These are phyloP conservation scores for Brassica carinata DNA, from an alignment of 345 rosid species.

Conservation along the genomic window DNA sequence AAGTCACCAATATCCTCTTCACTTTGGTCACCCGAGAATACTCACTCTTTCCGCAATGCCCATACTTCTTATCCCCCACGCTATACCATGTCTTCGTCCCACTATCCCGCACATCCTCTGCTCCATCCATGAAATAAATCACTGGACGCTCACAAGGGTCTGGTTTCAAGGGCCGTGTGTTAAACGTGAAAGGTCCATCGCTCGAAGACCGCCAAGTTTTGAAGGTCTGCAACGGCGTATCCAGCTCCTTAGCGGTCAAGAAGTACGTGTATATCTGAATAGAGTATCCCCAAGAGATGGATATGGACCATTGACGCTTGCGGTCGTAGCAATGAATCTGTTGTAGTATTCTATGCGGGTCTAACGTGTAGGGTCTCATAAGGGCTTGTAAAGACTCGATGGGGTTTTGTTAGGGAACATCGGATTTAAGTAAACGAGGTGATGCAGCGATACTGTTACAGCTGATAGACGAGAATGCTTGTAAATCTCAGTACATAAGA, in stretches of 20 bases:
- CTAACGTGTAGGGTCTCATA: constrained; percentile 48
- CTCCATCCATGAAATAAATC: constrained; percentile 58
- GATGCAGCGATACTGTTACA: constrained; percentile 72
- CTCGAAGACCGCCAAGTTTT: constrained; percentile 70
- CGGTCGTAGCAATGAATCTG: constrained; percentile 62
- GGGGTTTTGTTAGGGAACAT: constrained; percentile 56
- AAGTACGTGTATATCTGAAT: constrained; percentile 60
- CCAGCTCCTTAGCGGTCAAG: constrained; percentile 47
- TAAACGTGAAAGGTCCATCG: constrained; percentile 74
- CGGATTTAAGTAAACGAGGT: constrained; percentile 57
- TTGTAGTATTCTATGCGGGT: constrained; percentile 72
- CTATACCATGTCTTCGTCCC: constrained; percentile 59
- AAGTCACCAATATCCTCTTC: constrained; percentile 51
- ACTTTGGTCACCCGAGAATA: constrained; percentile 43
- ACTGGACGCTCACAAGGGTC: constrained; percentile 61
- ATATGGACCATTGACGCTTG: constrained; percentile 64
- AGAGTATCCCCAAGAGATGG: constrained; percentile 89
- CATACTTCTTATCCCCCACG: constrained; percentile 32
- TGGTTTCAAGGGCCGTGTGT: constrained; percentile 49
- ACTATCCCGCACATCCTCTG: constrained; percentile 44
- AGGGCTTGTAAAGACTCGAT: constrained; percentile 54
- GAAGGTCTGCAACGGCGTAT: constrained; percentile 67
- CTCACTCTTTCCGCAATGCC: constrained; percentile 44
- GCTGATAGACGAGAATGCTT: not conserved
- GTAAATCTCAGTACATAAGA: not conserved